phyloP scores from a whole-genome alignment of 768 basidiomycete genomes.

The Boletus rubropictus region DNA sequence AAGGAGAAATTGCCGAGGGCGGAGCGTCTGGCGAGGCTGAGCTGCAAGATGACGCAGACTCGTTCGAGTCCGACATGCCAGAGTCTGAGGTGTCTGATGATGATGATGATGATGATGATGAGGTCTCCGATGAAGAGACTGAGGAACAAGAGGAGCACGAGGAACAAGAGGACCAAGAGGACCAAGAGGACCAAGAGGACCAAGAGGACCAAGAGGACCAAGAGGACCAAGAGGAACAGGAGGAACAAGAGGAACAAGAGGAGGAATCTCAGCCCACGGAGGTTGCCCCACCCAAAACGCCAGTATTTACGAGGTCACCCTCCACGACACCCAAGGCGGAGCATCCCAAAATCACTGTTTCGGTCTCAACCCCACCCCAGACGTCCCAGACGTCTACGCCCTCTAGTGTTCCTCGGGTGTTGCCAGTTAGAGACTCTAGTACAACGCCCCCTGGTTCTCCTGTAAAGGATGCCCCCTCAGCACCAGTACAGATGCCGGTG shows the following conservation, averaged over 20 bases:
- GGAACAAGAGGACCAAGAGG: too few relatives aligned
- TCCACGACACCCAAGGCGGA: slow-evolving; percentile 58
- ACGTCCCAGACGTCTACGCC: slow-evolving; percentile 23
- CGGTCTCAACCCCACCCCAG: slow-evolving; percentile 30
- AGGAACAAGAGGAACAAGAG: too few relatives aligned
- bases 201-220: too few relatives aligned
- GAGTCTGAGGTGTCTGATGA: slow-evolving; percentile 20
- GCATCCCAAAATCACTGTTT: slow-evolving; percentile 35
- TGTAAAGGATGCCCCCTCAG: slow-evolving; percentile 33
- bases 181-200: too few relatives aligned
- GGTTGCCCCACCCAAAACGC: slow-evolving; percentile 24
- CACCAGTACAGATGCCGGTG: slow-evolving; percentile 9
- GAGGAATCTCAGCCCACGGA: slow-evolving; percentile 22
- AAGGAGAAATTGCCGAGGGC: slow-evolving; percentile 17
- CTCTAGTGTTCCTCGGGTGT: slow-evolving; percentile 18
- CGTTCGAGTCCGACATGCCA: slow-evolving; percentile 24
- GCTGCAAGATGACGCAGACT: slow-evolving; percentile 31
- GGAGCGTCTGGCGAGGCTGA: slow-evolving; percentile 24
- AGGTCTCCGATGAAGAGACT: slow-evolving; percentile 13
- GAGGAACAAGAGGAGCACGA: slow-evolving; percentile 7
- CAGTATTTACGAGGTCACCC: slow-evolving; percentile 43
- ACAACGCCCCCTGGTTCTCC: slow-evolving; percentile 69
- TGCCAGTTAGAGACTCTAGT: slow-evolving; percentile 38
- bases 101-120: too few relatives aligned
- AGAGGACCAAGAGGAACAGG: too few relatives aligned